Conservation (phyloP, 2,329 filamentous ascomycete genomes). For the Phaeosphaeriaceae sp. region DNA sequence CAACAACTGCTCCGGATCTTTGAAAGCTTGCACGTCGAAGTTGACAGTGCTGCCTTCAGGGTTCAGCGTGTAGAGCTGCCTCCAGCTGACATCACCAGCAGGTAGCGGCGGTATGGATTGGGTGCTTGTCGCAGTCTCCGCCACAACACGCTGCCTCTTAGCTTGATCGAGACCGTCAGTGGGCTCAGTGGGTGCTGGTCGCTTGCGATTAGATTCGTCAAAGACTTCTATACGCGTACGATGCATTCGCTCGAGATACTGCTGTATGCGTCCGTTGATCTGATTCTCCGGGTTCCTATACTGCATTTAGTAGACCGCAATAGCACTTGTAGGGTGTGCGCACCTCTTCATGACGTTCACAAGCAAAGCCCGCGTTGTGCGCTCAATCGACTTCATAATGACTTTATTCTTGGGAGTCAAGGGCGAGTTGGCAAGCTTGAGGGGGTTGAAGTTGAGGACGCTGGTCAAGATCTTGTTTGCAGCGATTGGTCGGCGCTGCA, state of each 20-base stretch:
- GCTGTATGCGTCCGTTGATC: conserved; percentile 78
- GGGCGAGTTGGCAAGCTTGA: conserved; percentile 78
- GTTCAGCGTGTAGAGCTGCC: conserved; percentile 87
- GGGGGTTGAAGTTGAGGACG: conserved; percentile 88
- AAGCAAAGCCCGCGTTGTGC: conserved; percentile 84
- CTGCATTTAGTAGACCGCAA: conserved; percentile 5
- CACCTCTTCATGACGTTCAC: conserved; percentile 83
- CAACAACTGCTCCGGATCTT: conserved; percentile 72
- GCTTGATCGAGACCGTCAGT: conserved; percentile 74
- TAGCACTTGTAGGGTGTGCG: conserved; percentile 22
- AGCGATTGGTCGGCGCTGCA: conserved; percentile 80
- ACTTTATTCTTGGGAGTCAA: conserved; percentile 82
- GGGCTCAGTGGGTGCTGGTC: conserved; percentile 73
- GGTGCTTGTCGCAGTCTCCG: conserved; percentile 52
- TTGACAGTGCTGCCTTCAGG: conserved; percentile 74
- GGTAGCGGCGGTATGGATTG: conserved; percentile 72
- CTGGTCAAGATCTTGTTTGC: conserved; percentile 85
- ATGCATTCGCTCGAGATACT: conserved; percentile 83
- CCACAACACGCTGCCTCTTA: conserved; percentile 80
- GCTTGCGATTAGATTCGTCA: conserved; percentile 80
- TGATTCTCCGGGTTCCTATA: conserved; percentile 80
- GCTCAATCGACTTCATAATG: conserved; percentile 90
- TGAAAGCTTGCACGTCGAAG: conserved; percentile 84
- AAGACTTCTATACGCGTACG: conserved; percentile 79
- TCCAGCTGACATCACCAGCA: conserved; percentile 77